Evolutionary conservation across 257 asterid genomes (phyloP).

Genomic region (Thymus mandschuricus): DNA sequence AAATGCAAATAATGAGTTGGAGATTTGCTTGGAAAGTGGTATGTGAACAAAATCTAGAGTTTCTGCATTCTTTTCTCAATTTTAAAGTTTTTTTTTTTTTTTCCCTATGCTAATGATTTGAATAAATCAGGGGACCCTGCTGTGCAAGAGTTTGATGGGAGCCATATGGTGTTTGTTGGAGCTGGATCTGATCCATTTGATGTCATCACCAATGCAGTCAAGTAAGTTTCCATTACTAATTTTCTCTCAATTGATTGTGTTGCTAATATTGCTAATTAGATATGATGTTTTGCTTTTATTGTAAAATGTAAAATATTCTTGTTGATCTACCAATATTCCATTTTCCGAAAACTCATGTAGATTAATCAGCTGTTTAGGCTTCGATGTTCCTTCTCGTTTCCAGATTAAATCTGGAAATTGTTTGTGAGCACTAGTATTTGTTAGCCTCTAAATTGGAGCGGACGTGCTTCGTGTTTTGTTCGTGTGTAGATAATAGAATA

Average conservation of each 20-base stretch:
- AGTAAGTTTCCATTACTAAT: constrained; percentile 49
- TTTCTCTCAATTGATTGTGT: background rate
- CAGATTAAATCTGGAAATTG: background rate
- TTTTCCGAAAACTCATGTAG: background rate
- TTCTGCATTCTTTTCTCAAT: background rate
- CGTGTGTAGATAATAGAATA: background rate
- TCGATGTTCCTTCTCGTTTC: background rate
- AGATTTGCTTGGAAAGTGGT: constrained; percentile 95
- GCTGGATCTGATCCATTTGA: constrained; percentile 97
- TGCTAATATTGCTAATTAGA: background rate
- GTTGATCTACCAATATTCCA: background rate
- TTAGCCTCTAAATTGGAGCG: background rate
- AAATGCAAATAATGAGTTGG: constrained; percentile 70
- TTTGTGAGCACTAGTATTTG: background rate
- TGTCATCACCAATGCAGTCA: constrained; percentile 85
- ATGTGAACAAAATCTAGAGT: constrained; percentile 15
- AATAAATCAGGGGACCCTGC: constrained; percentile 76
- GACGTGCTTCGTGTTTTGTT: background rate
- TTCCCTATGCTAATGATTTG: background rate
- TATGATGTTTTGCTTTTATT: too few relatives aligned
- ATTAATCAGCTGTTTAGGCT: background rate
- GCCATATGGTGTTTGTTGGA: constrained; percentile 75
- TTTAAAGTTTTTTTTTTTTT: background rate
- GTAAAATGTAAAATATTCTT: too few relatives aligned
- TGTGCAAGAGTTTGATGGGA: constrained; percentile 85